Conservation (phyloP, 139 green algal species). For the Coccomyxa sp. region DNA sequence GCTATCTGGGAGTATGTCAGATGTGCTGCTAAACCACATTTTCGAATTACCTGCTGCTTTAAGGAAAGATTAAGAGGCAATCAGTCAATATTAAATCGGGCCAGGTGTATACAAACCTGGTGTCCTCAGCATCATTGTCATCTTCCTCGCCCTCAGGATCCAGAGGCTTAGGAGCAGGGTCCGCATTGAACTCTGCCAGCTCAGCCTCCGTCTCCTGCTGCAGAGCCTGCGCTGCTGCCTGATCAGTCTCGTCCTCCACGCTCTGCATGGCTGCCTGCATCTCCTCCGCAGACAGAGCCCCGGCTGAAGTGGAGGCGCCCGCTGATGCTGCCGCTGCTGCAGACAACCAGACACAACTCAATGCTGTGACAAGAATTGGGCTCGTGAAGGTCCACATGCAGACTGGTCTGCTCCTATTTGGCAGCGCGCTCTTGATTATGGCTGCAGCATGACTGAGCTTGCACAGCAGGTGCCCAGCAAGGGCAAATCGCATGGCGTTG, state of each 20-base stretch:
- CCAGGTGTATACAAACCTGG: too few species aligned
- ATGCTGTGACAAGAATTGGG: background rate
- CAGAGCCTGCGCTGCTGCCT: conserved; percentile 45
- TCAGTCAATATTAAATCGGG: background rate
- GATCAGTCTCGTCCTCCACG: conserved; percentile 79
- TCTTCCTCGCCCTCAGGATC: background rate
- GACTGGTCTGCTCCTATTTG: background rate
- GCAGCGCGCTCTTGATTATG: background rate
- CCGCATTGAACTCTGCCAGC: conserved; percentile 56
- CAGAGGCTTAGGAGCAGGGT: conserved; percentile 9
- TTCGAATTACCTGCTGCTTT: background rate
- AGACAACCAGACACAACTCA: background rate
- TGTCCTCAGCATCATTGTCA: conserved; percentile 9
- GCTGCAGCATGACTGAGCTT: background rate
- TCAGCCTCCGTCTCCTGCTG: conserved; percentile 51
- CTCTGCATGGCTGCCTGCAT: conserved; percentile 58
- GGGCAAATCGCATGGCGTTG: background rate
- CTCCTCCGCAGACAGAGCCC: conserved; percentile 29
- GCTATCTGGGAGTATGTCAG: background rate
- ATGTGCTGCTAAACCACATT: background rate
- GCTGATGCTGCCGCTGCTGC: conserved; percentile 1
- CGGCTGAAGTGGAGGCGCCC: background rate
- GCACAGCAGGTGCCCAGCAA: background rate
- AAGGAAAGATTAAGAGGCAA: background rate
- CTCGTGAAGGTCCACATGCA: background rate